Evolutionary conservation across 1,284 basidiomycete genomes (phyloP).

Genomic region (Trametes pubescens): DNA sequence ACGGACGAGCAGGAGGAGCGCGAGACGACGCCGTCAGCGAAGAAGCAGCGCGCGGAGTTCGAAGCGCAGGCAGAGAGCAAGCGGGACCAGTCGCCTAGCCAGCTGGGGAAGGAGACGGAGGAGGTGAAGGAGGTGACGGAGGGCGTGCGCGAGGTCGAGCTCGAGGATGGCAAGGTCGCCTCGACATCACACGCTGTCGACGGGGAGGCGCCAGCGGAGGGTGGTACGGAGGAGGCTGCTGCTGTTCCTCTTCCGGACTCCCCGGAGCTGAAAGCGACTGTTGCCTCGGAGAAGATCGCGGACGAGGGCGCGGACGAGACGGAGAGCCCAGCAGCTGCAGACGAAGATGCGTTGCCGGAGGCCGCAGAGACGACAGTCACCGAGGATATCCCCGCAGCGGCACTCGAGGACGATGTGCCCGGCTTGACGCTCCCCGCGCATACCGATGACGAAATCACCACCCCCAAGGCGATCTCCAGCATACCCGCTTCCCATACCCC

Average conservation of each 20-base stretch:
- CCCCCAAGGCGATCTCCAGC: slow-evolving; percentile 1
- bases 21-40: slow-evolving; percentile 49
- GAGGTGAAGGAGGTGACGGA: slow-evolving; percentile 73
- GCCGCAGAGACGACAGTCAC: neutral
- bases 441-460: slow-evolving; percentile 1
- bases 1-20: slow-evolving; percentile 56
- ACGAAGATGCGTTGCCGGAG: slow-evolving; percentile 14
- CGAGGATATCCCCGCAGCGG: slow-evolving; percentile 1
- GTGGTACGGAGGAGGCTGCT: slow-evolving; percentile 50
- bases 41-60: slow-evolving; percentile 53
- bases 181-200: slow-evolving; percentile 46
- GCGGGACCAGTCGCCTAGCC: slow-evolving; percentile 34
- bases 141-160: slow-evolving; percentile 73
- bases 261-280: slow-evolving; percentile 38
- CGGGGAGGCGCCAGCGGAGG: slow-evolving; percentile 22
- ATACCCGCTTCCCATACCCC: slow-evolving; percentile 9
- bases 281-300: slow-evolving; percentile 21
- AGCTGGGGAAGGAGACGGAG: slow-evolving; percentile 48
- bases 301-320: slow-evolving; percentile 26
- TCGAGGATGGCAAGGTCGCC: slow-evolving; percentile 53
- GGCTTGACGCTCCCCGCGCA: slow-evolving; percentile 24
- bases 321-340: neutral
- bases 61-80: slow-evolving; percentile 36
- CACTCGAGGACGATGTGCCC: slow-evolving; percentile 32
- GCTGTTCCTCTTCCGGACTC: slow-evolving; percentile 61